These are phyloP conservation scores for Cyberlindnera meyerae DNA, from an alignment of 805 yeast species.

Conservation along the genomic window DNA sequence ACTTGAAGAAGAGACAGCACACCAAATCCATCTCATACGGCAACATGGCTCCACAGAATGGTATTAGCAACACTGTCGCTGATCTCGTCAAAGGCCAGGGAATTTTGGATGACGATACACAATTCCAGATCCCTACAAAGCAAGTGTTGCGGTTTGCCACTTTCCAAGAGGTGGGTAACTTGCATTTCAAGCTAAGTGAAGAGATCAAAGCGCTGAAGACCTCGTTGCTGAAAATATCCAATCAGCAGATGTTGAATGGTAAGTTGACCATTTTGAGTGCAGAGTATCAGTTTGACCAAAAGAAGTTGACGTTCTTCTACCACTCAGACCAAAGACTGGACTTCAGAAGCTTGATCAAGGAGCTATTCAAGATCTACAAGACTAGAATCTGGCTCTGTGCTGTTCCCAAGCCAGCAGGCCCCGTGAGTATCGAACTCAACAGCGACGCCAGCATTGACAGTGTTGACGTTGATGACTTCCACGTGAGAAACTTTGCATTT, in stretches of 20 bases:
- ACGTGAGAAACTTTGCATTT: slow-evolving; percentile 20
- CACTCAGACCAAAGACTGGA: slow-evolving; percentile 62
- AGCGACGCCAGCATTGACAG: slow-evolving; percentile 14
- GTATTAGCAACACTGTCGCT: slow-evolving; percentile 20
- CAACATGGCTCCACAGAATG: neutral
- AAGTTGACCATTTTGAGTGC: slow-evolving; percentile 49
- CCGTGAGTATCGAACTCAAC: slow-evolving; percentile 5
- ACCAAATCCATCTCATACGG: slow-evolving; percentile 39
- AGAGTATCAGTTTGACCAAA: slow-evolving; percentile 78
- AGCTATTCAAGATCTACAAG: slow-evolving; percentile 68
- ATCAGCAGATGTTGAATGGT: slow-evolving; percentile 28
- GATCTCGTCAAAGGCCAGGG: slow-evolving; percentile 24
- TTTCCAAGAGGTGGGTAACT: slow-evolving; percentile 58
- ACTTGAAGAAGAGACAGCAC: slow-evolving; percentile 69
- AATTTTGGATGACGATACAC: slow-evolving; percentile 35
- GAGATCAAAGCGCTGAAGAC: slow-evolving; percentile 69
- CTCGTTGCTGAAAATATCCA: slow-evolving; percentile 46
- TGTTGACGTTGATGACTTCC: slow-evolving; percentile 22
- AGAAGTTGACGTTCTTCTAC: slow-evolving; percentile 70
- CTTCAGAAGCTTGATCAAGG: slow-evolving; percentile 68
- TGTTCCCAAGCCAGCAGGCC: slow-evolving; percentile 9
- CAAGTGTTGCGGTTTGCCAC: slow-evolving; percentile 75
- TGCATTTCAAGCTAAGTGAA: slow-evolving; percentile 60
- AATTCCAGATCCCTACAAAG: slow-evolving; percentile 67
- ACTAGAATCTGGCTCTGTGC: slow-evolving; percentile 85